These are phyloP conservation scores for Penicillium goetzii DNA, from an alignment of 495 filamentous ascomycete genomes.

Conservation along the genomic window DNA sequence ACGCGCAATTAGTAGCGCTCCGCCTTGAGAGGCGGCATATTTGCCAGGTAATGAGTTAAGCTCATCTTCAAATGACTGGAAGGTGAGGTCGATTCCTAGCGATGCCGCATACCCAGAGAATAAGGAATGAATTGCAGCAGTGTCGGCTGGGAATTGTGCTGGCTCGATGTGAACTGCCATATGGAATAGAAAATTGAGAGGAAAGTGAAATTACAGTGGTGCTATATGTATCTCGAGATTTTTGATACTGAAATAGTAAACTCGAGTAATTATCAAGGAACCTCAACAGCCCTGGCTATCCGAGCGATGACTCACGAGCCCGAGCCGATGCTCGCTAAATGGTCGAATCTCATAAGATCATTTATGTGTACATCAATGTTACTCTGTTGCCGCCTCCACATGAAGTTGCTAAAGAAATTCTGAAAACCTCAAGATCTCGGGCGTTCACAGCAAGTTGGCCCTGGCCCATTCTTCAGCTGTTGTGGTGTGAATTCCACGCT, in stretches of 20 bases:
- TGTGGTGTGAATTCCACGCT: background rate
- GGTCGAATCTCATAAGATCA: background rate
- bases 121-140: constrained; percentile 38
- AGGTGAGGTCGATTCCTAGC: constrained; percentile 58
- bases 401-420: background rate
- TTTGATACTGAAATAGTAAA: no score
- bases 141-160: constrained; percentile 42
- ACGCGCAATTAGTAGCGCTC: constrained; percentile 53
- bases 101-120: constrained; percentile 58
- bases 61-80: constrained; percentile 59
- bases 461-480: background rate
- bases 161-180: constrained; percentile 33
- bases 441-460: background rate
- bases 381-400: background rate
- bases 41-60: constrained; percentile 57
- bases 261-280: no score
- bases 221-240: no score
- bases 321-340: background rate
- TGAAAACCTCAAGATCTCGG: background rate
- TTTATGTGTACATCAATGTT: background rate
- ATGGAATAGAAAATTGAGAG: constrained; percentile 22
- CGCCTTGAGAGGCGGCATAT: constrained; percentile 49
- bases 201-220: constrained; percentile 18
- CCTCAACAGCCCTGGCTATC: background rate
- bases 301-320: background rate